phyloP scores from a whole-genome alignment of 768 basidiomycete species.

The Trametes coccinea region DNA sequence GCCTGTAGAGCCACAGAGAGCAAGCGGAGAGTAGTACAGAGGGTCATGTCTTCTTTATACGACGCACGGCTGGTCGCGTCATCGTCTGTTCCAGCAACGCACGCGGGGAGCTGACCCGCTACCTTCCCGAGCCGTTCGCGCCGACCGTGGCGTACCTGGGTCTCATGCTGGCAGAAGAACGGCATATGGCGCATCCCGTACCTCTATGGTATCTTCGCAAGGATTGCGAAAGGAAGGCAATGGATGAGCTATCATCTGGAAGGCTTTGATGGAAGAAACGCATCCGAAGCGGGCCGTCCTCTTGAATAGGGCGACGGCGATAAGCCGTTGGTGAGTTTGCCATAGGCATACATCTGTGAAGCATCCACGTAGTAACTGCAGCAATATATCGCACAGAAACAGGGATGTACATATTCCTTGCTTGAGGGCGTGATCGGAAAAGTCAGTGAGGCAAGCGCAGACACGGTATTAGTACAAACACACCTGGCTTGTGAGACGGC shows the following conservation, averaged over 20 bases:
- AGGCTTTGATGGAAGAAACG: neutral
- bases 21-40: neutral
- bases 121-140: neutral
- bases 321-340: neutral
- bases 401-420: too few species aligned
- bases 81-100: neutral
- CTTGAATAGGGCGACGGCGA: neutral
- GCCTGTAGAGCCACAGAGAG: neutral
- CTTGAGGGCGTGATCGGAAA: too few species aligned
- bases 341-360: too few species aligned
- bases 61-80: constrained; percentile 5
- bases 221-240: constrained; percentile 7
- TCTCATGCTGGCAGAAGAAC: too few species aligned
- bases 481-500: too few species aligned
- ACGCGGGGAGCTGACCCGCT: neutral
- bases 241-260: constrained; percentile 16
- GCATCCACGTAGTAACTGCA: too few species aligned
- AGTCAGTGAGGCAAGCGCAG: too few species aligned
- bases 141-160: neutral
- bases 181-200: too few species aligned
- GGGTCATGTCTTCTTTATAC: neutral
- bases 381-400: too few species aligned
- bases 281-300: neutral
- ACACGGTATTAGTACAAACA: too few species aligned
- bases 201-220: neutral